Base-by-base conservation (phyloP, 106 monocot genomes). In the Apostasia shenzhenica region DNA sequence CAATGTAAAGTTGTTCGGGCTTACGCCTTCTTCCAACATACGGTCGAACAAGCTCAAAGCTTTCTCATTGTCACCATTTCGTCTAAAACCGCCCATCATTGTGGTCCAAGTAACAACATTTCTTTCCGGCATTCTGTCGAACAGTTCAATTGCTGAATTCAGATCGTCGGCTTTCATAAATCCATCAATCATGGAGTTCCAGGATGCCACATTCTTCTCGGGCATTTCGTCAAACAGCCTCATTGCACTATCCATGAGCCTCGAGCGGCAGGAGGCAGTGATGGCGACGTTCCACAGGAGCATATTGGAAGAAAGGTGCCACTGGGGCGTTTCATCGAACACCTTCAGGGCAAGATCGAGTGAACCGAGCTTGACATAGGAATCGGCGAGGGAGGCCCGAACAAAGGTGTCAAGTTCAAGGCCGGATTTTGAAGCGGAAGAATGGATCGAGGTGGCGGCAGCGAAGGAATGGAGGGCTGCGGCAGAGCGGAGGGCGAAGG, bases 71-170 rank as follows among this genome's bases (percentile, higher is more conserved):
- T 72, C 71, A 5, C 75, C 63, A 26, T 45, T 62, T 48, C 55
- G 69, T 41, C 51, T 45, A 52, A 72, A 67, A 0, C 75, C 83
- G 0, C 45, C 67, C 4, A 79, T 55, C 57, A 79, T 51, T 1
- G 75, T 75, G 2, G 78, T 83, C 83, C 79, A 83, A 44, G 79
- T 72, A n/a, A 83, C 79, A 3, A 83, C 79, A 58, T 79, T 76
- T 26, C 64, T 67, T 72, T 63, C 68, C 0, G 79, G 67, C 79
- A 83, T 83, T 53, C 1, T 14, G 10, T 69, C 71, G 55, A 83
- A 79, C 55, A 83, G 13, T 14, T 74, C 59, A 2, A 37, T 53
- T 0, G 79, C 83, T 0, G 53, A 47, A 3, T 76, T 61, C 51
- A 71, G 2, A 13, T 81, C 71, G 2, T 75, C 80, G 2, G 6